A percentile compares a stretch with the other conserved stretches of the same genome.
These are phyloP conservation scores for Edaphochlamys debaryana DNA, from an alignment of 139 green algal genomes.

Conservation along the genomic window DNA sequence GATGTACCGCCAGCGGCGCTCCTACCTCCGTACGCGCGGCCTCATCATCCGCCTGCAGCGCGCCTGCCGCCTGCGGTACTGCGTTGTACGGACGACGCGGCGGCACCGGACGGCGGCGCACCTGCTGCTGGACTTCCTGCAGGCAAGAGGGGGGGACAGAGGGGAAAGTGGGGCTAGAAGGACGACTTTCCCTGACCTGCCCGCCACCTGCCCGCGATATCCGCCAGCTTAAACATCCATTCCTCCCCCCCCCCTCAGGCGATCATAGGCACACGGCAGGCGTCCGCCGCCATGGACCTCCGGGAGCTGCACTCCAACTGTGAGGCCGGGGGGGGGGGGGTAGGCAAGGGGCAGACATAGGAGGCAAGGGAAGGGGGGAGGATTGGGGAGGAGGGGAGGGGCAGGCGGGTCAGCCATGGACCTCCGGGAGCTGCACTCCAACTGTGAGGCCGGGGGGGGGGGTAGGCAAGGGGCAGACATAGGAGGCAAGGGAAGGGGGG, in stretches of 20 bases:
- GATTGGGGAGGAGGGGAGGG: too few relatives aligned
- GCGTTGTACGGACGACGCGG: constrained; percentile 4
- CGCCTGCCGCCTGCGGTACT: constrained; percentile 18
- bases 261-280: constrained; percentile 4
- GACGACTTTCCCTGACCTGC: too few relatives aligned
- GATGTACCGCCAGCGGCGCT: constrained; percentile 8
- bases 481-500: too few relatives aligned
- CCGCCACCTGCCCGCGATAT: too few relatives aligned
- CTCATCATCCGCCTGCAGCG: constrained; percentile 18
- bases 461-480: too few relatives aligned
- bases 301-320: constrained; percentile 37
- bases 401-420: too few relatives aligned
- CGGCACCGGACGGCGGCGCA: neutral
- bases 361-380: too few relatives aligned
- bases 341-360: too few relatives aligned
- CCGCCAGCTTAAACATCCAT: too few relatives aligned
- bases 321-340: neutral
- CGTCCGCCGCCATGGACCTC: constrained; percentile 14
- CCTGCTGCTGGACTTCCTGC: constrained; percentile 27
- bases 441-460: constrained; percentile 10
- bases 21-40: neutral
- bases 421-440: constrained; percentile 30
- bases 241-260: too few relatives aligned
- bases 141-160: neutral
- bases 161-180: too few relatives aligned